Evolutionary conservation across 2,329 filamentous ascomycete species (phyloP).

Genomic region (Calonectria pseudoturangicola): DNA sequence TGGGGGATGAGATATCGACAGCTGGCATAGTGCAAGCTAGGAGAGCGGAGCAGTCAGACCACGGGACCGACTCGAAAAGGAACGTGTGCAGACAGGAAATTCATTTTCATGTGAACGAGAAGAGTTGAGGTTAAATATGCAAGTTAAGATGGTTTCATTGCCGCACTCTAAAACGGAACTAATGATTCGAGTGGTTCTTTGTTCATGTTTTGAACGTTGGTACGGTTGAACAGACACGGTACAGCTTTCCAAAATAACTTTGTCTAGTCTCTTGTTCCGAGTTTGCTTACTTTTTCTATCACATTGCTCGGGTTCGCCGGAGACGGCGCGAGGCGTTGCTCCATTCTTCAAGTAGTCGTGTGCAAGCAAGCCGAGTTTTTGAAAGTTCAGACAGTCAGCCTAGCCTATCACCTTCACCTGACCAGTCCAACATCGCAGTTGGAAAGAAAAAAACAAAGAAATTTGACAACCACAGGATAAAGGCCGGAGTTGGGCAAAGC

Average conservation of each 20-base stretch:
- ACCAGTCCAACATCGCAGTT: not conserved
- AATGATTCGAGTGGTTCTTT: not conserved
- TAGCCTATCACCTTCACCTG: not conserved
- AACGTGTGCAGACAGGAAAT: not conserved
- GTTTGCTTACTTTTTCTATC: not conserved
- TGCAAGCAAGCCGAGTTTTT: not conserved
- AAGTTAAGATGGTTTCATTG: too few species aligned
- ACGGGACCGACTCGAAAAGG: not conserved
- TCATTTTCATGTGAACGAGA: not conserved
- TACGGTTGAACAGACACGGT: not conserved
- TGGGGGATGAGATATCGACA: not conserved
- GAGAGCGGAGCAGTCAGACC: not conserved
- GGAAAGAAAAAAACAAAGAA: not conserved
- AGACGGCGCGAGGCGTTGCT: not conserved
- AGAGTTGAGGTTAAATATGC: not conserved
- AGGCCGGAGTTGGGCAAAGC: constrained; percentile 8
- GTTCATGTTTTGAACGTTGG: not conserved
- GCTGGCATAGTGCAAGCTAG: not conserved
- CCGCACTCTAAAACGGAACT: not conserved
- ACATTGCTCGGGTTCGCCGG: not conserved
- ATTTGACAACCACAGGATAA: not conserved
- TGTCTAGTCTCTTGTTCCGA: not conserved
- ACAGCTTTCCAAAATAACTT: not conserved
- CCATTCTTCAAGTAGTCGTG: not conserved
- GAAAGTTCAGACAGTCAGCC: constrained; percentile 5